Evolutionary conservation across 257 asterid genomes (phyloP).

Genomic region (Paulownia fortunei): DNA sequence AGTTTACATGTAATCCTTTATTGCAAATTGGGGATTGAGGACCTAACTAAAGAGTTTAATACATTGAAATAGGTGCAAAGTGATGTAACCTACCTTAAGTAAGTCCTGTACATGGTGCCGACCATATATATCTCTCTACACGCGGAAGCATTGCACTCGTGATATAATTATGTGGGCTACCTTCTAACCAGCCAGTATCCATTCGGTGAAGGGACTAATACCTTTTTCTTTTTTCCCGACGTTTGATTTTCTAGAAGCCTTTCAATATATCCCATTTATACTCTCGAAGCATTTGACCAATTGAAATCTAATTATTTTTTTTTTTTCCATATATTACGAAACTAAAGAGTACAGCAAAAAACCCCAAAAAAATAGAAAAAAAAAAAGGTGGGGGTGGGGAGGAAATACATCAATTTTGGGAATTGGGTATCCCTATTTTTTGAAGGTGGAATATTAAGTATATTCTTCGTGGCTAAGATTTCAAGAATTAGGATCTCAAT

Average conservation of each 20-base stretch:
- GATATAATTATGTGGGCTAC: not conserved
- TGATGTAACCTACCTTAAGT: not conserved
- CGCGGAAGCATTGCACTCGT: not conserved
- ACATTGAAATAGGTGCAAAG: no score
- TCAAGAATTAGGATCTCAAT: not conserved
- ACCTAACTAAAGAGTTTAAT: no score
- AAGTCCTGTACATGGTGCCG: not conserved
- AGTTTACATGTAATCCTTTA: no score
- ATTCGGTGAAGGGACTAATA: not conserved
- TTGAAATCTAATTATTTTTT: no score
- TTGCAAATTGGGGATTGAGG: no score
- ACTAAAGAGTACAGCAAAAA: no score
- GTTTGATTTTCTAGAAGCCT: not conserved
- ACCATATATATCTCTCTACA: not conserved
- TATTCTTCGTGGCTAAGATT: conserved; percentile 23
- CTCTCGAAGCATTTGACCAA: no score
- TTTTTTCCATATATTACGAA: no score
- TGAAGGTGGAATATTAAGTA: not conserved
- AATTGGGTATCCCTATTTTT: not conserved
- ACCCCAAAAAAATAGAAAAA: no score
- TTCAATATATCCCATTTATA: no score
- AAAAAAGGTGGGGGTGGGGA: no score
- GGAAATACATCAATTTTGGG: no score
- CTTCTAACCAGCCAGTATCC: not conserved
- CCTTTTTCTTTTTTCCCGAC: not conserved